These are phyloP conservation scores for Neopestalotiopsis sp. DNA, from an alignment of 2,329 filamentous ascomycete genomes.

Conservation along the genomic window DNA sequence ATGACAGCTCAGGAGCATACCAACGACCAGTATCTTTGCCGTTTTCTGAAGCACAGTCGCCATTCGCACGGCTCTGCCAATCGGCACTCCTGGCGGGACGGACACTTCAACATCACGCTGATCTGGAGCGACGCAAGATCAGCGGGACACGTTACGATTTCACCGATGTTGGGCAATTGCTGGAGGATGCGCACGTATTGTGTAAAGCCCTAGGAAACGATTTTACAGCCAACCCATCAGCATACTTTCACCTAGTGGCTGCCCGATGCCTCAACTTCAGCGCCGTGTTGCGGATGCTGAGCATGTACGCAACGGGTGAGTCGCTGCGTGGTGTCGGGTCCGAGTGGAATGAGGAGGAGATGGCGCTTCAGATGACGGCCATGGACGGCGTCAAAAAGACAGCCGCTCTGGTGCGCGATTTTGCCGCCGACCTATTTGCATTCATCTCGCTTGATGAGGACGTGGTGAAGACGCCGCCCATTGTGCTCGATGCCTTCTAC, in stretches of 20 bases:
- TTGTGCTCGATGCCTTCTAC: conserved; percentile 26
- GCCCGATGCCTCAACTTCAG: conserved; percentile 20
- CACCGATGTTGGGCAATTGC: conserved; percentile 24
- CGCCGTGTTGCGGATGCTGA: conserved; percentile 20
- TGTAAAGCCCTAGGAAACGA: conserved; percentile 19
- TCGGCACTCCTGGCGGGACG: conserved; percentile 39
- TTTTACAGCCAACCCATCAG: conserved; percentile 12
- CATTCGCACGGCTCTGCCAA: conserved; percentile 57
- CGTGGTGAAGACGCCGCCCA: conserved; percentile 22
- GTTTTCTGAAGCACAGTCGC: conserved; percentile 48
- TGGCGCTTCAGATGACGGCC: conserved; percentile 19
- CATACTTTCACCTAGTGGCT: conserved; percentile 22
- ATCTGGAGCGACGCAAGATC: conserved; percentile 17
- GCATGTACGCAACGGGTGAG: conserved; percentile 13
- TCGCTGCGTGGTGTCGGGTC: not conserved
- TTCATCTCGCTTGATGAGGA: conserved; percentile 19
- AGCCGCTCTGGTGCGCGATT: conserved; percentile 18
- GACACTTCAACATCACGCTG: conserved; percentile 29
- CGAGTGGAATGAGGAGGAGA: conserved; percentile 16
- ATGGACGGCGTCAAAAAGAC: conserved; percentile 20
- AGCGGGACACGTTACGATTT: conserved; percentile 23
- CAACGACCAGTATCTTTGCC: conserved; percentile 43
- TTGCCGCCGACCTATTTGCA: conserved; percentile 19
- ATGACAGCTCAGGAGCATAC: conserved; percentile 35
- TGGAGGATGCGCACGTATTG: conserved; percentile 22